These are phyloP conservation scores for Coprinopsis strossmayeri DNA, from an alignment of 768 basidiomycete genomes.

Conservation along the genomic window DNA sequence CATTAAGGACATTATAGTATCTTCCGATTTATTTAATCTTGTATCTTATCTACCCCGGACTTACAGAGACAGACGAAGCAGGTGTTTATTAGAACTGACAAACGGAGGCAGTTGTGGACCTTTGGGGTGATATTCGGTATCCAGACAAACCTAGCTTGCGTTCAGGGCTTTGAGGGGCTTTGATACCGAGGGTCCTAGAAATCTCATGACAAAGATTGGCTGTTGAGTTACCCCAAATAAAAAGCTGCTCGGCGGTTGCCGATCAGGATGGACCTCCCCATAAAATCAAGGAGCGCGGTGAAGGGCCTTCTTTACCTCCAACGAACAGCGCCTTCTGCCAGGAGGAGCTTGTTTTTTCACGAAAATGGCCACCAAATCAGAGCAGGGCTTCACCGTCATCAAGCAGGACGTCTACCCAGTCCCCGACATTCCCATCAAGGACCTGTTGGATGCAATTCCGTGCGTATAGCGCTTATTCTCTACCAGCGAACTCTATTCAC, in stretches of 20 bases:
- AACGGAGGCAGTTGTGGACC: neutral
- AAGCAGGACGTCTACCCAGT: conserved; percentile 62
- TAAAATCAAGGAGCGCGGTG: conserved; percentile 19
- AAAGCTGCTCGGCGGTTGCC: conserved; percentile 15
- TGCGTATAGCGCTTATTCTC: conserved; percentile 29
- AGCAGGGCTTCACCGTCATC: conserved; percentile 27
- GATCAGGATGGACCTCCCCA: conserved; percentile 16
- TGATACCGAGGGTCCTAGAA: conserved; percentile 4
- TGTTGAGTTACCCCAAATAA: too few relatives aligned
- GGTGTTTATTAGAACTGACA: neutral
- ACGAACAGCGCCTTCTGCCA: too few relatives aligned
- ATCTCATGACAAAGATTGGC: neutral
- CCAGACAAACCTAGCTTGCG: neutral
- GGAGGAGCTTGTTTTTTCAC: conserved; percentile 10
- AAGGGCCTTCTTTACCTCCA: neutral
- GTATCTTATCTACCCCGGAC: too few relatives aligned
- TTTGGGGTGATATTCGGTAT: neutral
- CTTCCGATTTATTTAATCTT: too few relatives aligned
- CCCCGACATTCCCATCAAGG: conserved; percentile 84
- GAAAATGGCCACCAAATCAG: conserved; percentile 28
- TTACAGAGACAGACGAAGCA: too few relatives aligned
- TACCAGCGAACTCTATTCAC: conserved; percentile 2
- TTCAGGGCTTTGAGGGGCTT: neutral
- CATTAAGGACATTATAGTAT: neutral
- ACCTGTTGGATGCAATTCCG: conserved; percentile 80